These are phyloP conservation scores for Chlorella vulgaris DNA, from an alignment of 139 green algal genomes.

Conservation along the genomic window DNA sequence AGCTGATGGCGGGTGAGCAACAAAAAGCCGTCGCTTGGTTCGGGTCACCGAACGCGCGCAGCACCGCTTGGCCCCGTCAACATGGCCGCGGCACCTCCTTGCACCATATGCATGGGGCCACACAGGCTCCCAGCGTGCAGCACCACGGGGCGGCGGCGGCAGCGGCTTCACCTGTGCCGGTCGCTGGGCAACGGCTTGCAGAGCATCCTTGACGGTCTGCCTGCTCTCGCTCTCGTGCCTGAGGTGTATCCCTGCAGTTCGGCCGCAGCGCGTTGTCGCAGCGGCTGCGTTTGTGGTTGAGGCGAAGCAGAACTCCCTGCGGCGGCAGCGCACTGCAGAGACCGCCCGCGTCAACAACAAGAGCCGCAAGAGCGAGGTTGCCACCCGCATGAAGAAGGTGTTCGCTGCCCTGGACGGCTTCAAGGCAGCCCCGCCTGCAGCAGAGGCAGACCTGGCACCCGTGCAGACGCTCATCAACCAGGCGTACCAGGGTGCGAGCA, in stretches of 20 bases:
- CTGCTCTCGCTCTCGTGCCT: background rate
- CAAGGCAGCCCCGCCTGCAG: constrained; percentile 47
- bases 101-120: too few species aligned
- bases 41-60: too few species aligned
- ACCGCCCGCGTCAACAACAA: constrained; percentile 80
- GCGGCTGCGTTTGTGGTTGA: constrained; percentile 28
- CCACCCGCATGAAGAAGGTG: constrained; percentile 89
- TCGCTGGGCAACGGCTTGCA: too few species aligned
- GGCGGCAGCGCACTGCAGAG: constrained; percentile 62
- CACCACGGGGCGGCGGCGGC: too few species aligned
- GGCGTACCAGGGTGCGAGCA: constrained; percentile 64
- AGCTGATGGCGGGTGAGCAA: constrained; percentile 25
- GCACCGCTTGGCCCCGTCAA: too few species aligned
- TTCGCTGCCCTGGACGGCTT: constrained; percentile 62
- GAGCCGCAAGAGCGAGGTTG: constrained; percentile 77
- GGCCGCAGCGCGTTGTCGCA: constrained; percentile 14
- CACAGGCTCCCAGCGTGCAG: too few species aligned
- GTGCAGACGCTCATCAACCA: constrained; percentile 77
- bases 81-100: too few species aligned
- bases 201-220: too few species aligned
- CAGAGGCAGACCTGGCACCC: constrained; percentile 67
- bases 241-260: constrained; percentile 14
- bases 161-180: too few species aligned
- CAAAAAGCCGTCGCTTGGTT: too few species aligned
- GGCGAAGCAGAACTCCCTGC: constrained; percentile 61